phyloP scores from a whole-genome alignment of 306 rosid species.

The Canavalia ensiformis region DNA sequence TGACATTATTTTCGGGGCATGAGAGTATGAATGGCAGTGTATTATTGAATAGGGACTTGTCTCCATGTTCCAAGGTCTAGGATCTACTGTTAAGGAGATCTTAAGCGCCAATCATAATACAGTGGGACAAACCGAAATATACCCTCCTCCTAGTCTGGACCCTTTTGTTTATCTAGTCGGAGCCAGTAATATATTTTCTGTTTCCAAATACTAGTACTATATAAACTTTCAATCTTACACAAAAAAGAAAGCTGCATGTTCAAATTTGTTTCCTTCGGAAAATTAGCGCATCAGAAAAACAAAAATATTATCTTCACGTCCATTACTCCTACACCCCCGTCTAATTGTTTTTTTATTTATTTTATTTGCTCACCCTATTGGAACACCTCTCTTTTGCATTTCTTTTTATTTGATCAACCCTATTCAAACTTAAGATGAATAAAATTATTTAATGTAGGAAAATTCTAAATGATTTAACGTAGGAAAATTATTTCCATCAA shows the following conservation, averaged over 20 bases:
- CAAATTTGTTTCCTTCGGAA: background rate
- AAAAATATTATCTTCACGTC: no score
- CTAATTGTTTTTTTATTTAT: no score
- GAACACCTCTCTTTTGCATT: no score
- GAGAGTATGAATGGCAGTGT: no score
- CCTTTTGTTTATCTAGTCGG: background rate
- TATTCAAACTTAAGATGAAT: no score
- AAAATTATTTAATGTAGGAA: no score
- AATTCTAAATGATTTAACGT: no score
- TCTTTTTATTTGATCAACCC: no score
- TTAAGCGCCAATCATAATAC: background rate
- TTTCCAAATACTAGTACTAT: background rate
- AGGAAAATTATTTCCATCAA: no score
- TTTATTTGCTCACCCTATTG: no score
- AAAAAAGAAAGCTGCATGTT: background rate
- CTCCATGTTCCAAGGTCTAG: background rate
- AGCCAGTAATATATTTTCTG: background rate
- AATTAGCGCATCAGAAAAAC: background rate
- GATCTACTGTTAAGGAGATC: background rate
- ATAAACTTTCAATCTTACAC: background rate
- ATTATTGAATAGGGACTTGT: background rate
- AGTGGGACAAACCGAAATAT: conserved; percentile 9
- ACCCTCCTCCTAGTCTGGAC: background rate
- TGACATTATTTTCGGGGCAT: no score
- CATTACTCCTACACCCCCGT: no score